Percentiles rank a stretch among this genome's conserved stretches.
phyloP scores from a whole-genome alignment of 257 asterid genomes.

The Przewalskia tangutica region DNA sequence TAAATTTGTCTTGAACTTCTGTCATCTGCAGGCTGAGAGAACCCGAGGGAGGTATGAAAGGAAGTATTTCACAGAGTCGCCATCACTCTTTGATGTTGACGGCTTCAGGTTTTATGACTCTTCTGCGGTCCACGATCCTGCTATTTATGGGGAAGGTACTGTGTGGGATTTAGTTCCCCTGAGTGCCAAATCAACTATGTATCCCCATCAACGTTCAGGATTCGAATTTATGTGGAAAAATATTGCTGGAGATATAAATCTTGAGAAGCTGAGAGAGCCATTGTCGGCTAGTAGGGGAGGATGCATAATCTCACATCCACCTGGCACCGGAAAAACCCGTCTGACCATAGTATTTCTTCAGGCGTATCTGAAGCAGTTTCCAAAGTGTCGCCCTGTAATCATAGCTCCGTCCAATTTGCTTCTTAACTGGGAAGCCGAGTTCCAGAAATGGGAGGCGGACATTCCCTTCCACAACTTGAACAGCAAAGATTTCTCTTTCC shows the following conservation, averaged over 20 bases:
- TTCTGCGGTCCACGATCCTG: neutral
- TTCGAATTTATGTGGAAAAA: conserved; percentile 54
- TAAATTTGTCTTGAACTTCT: neutral
- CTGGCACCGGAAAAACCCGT: conserved; percentile 82
- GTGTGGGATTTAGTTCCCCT: conserved; percentile 47
- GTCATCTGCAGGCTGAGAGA: conserved; percentile 22
- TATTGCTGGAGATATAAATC: conserved; percentile 44
- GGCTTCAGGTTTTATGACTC: conserved; percentile 9
- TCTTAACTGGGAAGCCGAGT: conserved; percentile 59
- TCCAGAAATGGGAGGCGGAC: conserved; percentile 40
- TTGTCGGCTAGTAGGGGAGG: conserved; percentile 37
- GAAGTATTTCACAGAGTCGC: neutral
- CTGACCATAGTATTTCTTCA: conserved; percentile 56
- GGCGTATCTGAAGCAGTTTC: conserved; percentile 45
- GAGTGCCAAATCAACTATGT: conserved; percentile 21
- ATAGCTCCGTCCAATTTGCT: conserved; percentile 73
- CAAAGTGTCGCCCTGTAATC: conserved; percentile 50
- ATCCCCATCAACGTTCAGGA: conserved; percentile 60
- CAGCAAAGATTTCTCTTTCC: conserved; percentile 18
- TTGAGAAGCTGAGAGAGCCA: conserved; percentile 29
- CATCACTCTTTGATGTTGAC: neutral
- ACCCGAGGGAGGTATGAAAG: conserved; percentile 3
- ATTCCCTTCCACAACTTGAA: conserved; percentile 57
- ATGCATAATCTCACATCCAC: conserved; percentile 81
- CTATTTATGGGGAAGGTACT: conserved; percentile 16